Base-by-base conservation (phyloP, 768 basidiomycete species). In the Candolleomyces efflorescens region DNA sequence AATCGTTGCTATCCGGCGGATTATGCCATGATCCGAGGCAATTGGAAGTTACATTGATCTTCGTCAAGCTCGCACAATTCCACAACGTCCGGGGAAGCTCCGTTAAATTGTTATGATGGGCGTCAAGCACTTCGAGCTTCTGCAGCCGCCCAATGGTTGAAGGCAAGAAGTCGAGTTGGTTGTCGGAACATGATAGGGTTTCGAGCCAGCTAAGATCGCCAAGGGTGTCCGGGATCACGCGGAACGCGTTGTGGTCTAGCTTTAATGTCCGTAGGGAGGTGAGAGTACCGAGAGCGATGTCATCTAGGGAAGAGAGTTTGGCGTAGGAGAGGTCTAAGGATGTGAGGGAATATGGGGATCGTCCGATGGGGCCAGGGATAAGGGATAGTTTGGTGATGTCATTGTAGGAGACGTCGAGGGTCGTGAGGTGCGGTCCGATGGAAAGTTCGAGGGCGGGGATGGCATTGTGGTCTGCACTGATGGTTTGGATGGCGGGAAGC, bases 31-130 rank as follows among this genome's bases (percentile, higher is more conserved):
- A 75, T 27, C 80, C 81, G 54, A 98, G 73, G 23, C 93, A 74
- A 69, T 99, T 99, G 11, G 92, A 95, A 2, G 92, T 94, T 41
- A 88, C 82, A 66, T 98, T 98, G 67, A 98, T 81, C 43, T 79
- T 76, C 44, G 71, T 68, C 55, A 99, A 75, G 5, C 80, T 82
- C 0, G 83, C 77, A 70, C 95, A 98, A 39, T 85, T 81, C 97
- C 97, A 99, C 1, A 99, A 69, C 36, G 82, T 75, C 18, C 73
- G 72, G 0, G 95, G 92, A 0, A 98, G 73, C 63, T 86, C 84
- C 4, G 78, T 82, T 47, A 98, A 76, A 63, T 87, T 89, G 75
- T 98, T 99, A 68, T 92, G 94, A 67, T 98, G 95, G 2, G 89
- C 89, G 62, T 97, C 92, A 43, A 99, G 78, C 1, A 72, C 75